Conservation (phyloP, 768 basidiomycete species). For the Lepiota subincarnata region DNA sequence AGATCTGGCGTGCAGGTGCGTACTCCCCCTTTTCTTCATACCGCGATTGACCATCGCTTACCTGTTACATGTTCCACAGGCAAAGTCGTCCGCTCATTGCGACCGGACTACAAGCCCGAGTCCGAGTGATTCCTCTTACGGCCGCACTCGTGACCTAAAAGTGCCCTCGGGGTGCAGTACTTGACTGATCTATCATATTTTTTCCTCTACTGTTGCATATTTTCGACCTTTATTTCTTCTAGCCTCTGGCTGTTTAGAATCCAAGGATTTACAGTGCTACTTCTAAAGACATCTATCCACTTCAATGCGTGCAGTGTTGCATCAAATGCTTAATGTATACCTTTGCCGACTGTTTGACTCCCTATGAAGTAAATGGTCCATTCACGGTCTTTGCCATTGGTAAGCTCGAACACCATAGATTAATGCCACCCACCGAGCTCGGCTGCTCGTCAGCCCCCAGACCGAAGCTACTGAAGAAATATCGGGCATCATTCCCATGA, state of each 20-base stretch:
- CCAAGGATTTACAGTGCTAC: neutral
- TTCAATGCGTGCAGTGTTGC: too few relatives aligned
- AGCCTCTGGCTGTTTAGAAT: neutral
- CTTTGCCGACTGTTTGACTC: too few relatives aligned
- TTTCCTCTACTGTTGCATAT: neutral
- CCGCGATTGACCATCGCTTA: neutral
- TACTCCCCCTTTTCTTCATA: constrained; percentile 6
- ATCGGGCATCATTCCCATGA: too few relatives aligned
- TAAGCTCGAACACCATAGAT: too few relatives aligned
- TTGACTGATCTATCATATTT: neutral
- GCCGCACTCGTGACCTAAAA: neutral
- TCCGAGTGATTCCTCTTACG: constrained; percentile 29
- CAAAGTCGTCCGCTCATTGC: constrained; percentile 86
- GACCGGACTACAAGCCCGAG: constrained; percentile 79
- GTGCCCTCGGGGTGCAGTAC: neutral
- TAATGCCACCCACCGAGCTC: too few relatives aligned
- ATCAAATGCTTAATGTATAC: too few relatives aligned
- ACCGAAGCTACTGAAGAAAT: too few relatives aligned
- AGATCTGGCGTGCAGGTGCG: constrained; percentile 94
- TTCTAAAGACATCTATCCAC: too few relatives aligned
- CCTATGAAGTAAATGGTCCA: too few relatives aligned
- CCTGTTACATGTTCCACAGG: constrained; percentile 35
- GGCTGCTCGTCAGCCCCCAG: too few relatives aligned
- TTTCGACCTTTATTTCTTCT: neutral
- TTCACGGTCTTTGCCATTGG: too few relatives aligned